A percentile compares a stretch with the other conserved stretches of the same genome.
Conservation (phyloP, 306 rosid species). For the Citrullus mucosospermus region DNA sequence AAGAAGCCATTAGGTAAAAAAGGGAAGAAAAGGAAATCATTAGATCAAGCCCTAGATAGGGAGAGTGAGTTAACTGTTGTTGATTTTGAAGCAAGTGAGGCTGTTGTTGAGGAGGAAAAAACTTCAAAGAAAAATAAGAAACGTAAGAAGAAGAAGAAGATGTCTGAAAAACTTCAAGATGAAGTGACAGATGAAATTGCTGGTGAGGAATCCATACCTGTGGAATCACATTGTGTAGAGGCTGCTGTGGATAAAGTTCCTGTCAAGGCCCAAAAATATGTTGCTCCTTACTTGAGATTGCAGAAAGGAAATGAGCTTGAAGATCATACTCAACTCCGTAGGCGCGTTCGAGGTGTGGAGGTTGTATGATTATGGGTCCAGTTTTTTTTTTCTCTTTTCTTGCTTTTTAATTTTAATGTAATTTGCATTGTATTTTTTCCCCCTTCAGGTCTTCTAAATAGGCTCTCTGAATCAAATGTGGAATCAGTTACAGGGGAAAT, state of each 20-base stretch:
- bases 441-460: conserved; percentile 10
- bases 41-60: conserved; percentile 16
- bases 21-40: conserved; percentile 16
- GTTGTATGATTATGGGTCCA: conserved; percentile 15
- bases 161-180: background rate
- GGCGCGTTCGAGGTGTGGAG: conserved; percentile 12
- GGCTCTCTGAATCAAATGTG: conserved; percentile 12
- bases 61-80: conserved; percentile 13
- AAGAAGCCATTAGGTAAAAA: conserved; percentile 22
- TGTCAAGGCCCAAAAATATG: conserved; percentile 30
- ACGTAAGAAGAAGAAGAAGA: conserved; percentile 1
- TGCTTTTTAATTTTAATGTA: background rate
- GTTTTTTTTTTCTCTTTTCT: background rate
- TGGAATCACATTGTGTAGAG: conserved; percentile 5
- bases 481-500: conserved; percentile 9
- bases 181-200: background rate
- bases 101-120: conserved; percentile 19
- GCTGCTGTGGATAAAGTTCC: background rate
- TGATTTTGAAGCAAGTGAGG: conserved; percentile 15
- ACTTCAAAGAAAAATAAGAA: background rate
- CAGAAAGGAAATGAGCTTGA: conserved; percentile 51
- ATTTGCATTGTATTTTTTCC: background rate
- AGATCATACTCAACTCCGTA: conserved; percentile 42
- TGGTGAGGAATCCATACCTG: background rate
- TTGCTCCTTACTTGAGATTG: conserved; percentile 63